A percentile compares a stretch with the other conserved stretches of the same genome.
Conservation (phyloP, 2,329 filamentous ascomycete genomes). For the Beauveria caledonica region DNA sequence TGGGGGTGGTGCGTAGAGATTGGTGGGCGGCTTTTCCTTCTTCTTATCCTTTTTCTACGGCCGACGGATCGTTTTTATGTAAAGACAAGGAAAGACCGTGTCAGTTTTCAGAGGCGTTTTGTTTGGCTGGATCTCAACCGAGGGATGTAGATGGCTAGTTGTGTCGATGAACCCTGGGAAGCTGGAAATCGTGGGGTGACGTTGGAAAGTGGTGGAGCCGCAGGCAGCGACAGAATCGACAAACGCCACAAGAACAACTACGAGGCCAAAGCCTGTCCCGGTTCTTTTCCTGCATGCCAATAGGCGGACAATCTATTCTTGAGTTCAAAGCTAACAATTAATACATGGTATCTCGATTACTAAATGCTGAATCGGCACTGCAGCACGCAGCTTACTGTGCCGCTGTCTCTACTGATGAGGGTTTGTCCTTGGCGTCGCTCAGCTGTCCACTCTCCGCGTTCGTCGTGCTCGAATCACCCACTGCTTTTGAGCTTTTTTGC, state of each 20-base stretch:
- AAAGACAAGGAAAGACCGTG: too few species aligned
- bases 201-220: neutral
- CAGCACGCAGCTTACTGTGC: neutral
- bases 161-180: neutral
- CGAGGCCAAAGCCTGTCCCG: neutral
- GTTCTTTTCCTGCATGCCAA: too few species aligned
- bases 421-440: neutral
- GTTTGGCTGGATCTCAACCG: neutral
- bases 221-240: neutral
- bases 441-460: neutral
- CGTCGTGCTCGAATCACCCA: neutral
- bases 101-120: neutral
- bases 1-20: neutral
- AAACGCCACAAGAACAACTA: neutral
- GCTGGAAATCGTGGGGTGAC: neutral
- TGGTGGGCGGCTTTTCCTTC: neutral
- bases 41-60: neutral
- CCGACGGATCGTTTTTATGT: too few species aligned
- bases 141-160: neutral
- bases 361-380: neutral
- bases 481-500: neutral
- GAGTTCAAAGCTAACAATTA: neutral
- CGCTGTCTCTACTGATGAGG: neutral
- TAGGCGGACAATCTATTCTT: neutral
- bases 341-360: neutral